Conservation (phyloP, 768 basidiomycete genomes). For the Cystobasidiopsis lactophilus region DNA sequence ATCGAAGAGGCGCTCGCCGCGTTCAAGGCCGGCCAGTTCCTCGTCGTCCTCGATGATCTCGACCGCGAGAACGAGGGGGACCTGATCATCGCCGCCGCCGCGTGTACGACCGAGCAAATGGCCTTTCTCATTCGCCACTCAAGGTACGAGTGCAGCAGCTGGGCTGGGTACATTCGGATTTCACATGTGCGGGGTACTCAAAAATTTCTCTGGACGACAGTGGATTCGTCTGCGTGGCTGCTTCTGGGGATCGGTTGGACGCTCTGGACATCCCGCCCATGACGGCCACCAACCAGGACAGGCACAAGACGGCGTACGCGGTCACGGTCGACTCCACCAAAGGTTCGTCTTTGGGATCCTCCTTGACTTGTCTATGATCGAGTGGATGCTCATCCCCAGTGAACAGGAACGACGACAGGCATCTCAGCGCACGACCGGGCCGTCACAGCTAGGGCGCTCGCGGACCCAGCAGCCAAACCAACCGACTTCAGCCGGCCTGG, state of each 20-base stretch:
- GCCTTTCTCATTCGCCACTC: constrained; percentile 96
- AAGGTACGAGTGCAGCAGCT: constrained; percentile 60
- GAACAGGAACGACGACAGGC: constrained; percentile 68
- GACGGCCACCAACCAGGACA: constrained; percentile 74
- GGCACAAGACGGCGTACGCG: constrained; percentile 82
- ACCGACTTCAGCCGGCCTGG: constrained; percentile 76
- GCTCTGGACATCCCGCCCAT: constrained; percentile 76
- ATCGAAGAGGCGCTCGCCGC: constrained; percentile 59
- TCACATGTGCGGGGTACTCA: neutral
- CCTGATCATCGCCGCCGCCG: constrained; percentile 62
- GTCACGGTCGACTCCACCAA: constrained; percentile 82
- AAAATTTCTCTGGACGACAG: constrained; percentile 29
- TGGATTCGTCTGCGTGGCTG: constrained; percentile 77
- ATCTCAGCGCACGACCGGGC: constrained; percentile 92
- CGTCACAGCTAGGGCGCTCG: constrained; percentile 62
- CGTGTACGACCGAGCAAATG: constrained; percentile 87
- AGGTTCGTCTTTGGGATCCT: constrained; percentile 32
- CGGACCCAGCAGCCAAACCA: constrained; percentile 32
- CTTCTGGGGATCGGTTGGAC: constrained; percentile 52
- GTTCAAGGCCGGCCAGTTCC: constrained; percentile 59
- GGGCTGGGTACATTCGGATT: neutral
- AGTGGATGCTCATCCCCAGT: no score
- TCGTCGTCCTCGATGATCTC: constrained; percentile 97
- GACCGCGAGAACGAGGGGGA: constrained; percentile 92
- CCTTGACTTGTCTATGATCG: neutral